Percentiles rank a stretch among this genome's conserved stretches.
Conservation (phyloP, 495 filamentous ascomycete species). For the Clavariopsis aquatica region DNA sequence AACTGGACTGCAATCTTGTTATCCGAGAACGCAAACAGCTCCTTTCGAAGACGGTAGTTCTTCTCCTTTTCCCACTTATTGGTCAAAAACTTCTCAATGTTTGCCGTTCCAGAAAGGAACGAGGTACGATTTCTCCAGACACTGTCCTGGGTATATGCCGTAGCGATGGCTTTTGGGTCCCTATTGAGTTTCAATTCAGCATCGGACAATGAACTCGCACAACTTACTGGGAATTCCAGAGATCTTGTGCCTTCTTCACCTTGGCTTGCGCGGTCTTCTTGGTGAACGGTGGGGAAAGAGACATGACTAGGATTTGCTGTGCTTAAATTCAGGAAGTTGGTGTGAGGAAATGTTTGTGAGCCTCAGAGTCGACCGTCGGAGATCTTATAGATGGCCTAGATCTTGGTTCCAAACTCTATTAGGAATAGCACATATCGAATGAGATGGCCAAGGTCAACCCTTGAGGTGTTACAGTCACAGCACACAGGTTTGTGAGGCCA, state of each 20-base stretch:
- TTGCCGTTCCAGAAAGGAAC: slow-evolving; percentile 69
- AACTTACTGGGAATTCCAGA: slow-evolving; percentile 78
- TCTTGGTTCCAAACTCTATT: background rate
- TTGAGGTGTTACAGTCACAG: background rate
- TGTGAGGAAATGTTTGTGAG: background rate
- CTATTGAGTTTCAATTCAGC: slow-evolving; percentile 44
- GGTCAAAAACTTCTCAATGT: slow-evolving; percentile 70
- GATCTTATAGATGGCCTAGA: background rate
- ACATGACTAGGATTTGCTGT: slow-evolving; percentile 46
- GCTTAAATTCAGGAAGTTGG: background rate
- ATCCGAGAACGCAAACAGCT: slow-evolving; percentile 75
- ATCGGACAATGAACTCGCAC: background rate
- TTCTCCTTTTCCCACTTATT: slow-evolving; percentile 77
- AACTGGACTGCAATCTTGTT: slow-evolving; percentile 86
- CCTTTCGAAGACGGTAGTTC: slow-evolving; percentile 78
- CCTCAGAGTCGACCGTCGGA: background rate
- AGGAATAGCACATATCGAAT: background rate
- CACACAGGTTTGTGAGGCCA: background rate
- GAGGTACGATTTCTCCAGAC: slow-evolving; percentile 80
- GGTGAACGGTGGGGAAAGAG: slow-evolving; percentile 77
- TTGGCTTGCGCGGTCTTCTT: slow-evolving; percentile 69
- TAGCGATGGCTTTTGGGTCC: slow-evolving; percentile 63
- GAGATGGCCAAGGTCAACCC: background rate
- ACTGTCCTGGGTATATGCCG: slow-evolving; percentile 72
- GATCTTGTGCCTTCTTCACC: slow-evolving; percentile 81